Base-by-base conservation (phyloP, 1,284 basidiomycete species). In the Apiotrichum brassicae region DNA sequence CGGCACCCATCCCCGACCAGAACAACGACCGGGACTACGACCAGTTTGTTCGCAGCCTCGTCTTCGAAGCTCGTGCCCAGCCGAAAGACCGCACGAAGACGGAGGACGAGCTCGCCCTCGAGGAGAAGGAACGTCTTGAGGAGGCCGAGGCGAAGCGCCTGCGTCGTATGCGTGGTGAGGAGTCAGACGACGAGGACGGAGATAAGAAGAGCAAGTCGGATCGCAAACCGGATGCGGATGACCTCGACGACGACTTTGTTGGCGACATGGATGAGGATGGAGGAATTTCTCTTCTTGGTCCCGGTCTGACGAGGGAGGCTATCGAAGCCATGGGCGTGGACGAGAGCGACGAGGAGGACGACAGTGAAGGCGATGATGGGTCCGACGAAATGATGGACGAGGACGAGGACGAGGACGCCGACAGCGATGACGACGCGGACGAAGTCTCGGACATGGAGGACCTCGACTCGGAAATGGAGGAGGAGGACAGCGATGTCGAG, bases 41-140 rank as follows among this genome's bases (percentile, higher is more conserved):
- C 72, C 84, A 86, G 57, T 85, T 85, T 60, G 92, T 98, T 4
- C 84, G 88, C 33, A 87, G 92, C 59, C 81, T 99, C 26, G 93
- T 86, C 0, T 95, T 93, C 63, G 95, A 98, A 52, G 83, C 87
- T 58, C 82, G 95, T 4, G 88, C 94, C 8, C 88, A 93, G 64
- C 89, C 95, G 1, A 95, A 92, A 66, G 89, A 99, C 68, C 78
- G 95, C 49, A 90, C 91, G 35, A 97, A 97, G 76, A 95, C 93
- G 0, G 94, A 95, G 63, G 92, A 94, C 60, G 95, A 99, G 69
- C 64, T 90, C 13, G 93, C 91, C 2, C 62, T 86, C 49, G 92
- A 95, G 59, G 88, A 89, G 66, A 93, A 89, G 60, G 86, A 91
- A 62, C 78, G 81, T 3, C 75, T 98, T 43, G 86, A 93, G 73